A percentile compares a stretch with the other conserved stretches of the same genome.
These are phyloP conservation scores for Phytophthora sojae DNA, from an alignment of 352 stramenopile species.

Conservation along the genomic window DNA sequence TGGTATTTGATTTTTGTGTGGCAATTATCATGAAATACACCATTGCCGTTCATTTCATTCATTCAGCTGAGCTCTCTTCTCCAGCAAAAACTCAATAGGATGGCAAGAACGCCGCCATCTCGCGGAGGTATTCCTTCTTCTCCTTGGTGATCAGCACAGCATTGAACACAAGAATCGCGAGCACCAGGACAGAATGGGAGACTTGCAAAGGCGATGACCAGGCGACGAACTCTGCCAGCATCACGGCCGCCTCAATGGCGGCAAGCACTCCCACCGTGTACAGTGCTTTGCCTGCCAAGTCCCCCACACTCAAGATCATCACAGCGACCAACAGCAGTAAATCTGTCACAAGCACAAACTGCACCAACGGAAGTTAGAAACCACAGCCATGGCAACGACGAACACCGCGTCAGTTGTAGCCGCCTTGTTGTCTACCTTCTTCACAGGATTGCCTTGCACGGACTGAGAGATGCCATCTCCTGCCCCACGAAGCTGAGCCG, in stretches of 20 bases:
- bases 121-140: slow-evolving; percentile 34
- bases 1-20: too few relatives aligned
- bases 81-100: slow-evolving; percentile 30
- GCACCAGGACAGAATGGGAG: slow-evolving; percentile 44
- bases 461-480: neutral
- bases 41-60: too few relatives aligned
- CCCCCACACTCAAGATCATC: slow-evolving; percentile 48
- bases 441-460: slow-evolving; percentile 29
- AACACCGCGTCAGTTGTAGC: too few relatives aligned
- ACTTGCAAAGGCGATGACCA: slow-evolving; percentile 47
- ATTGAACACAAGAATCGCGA: slow-evolving; percentile 41
- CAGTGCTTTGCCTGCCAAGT: slow-evolving; percentile 41
- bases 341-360: slow-evolving; percentile 65
- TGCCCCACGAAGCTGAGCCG: slow-evolving; percentile 30
- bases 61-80: neutral
- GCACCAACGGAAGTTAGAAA: slow-evolving; percentile 1
- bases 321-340: slow-evolving; percentile 50
- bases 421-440: slow-evolving; percentile 23
- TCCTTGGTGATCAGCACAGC: slow-evolving; percentile 34
- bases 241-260: slow-evolving; percentile 47
- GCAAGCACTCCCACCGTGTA: slow-evolving; percentile 50
- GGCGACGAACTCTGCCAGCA: slow-evolving; percentile 46
- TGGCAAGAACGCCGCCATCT: slow-evolving; percentile 45
- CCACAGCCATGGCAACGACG: neutral
- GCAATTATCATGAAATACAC: too few relatives aligned